Evolutionary conservation across 75 land plant genomes (phyloP).

Genomic region (Picea sitchensis): DNA sequence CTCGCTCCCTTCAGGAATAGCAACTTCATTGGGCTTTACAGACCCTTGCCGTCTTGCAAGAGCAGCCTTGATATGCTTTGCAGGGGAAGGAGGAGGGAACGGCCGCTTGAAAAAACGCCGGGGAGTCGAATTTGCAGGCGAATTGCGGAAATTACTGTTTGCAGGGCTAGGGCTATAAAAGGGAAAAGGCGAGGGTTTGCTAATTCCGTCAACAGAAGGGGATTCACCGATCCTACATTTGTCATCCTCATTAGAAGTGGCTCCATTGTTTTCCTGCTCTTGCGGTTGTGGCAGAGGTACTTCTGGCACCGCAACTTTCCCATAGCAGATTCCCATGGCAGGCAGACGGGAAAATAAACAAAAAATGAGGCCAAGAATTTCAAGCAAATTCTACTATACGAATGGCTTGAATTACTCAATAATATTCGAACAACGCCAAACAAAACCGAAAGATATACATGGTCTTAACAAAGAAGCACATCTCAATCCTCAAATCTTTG

Average conservation of each 20-base stretch:
- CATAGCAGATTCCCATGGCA: conserved; percentile 71
- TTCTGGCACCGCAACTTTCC: conserved; percentile 26
- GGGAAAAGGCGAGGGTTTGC: conserved; percentile 52
- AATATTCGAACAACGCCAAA: background rate
- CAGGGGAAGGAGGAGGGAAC: conserved; percentile 89
- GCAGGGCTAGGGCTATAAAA: conserved; percentile 66
- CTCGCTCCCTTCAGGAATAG: conserved; percentile 51
- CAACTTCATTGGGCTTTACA: conserved; percentile 73
- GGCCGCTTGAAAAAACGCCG: conserved; percentile 55
- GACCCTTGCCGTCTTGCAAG: conserved; percentile 71
- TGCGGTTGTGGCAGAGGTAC: background rate
- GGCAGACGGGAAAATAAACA: background rate
- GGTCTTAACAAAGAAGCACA: no score
- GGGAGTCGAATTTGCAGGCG: conserved; percentile 68
- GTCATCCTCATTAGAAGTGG: background rate
- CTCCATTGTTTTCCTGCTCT: conserved; percentile 2
- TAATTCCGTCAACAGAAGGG: conserved; percentile 13
- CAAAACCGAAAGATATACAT: no score
- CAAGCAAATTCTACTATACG: background rate
- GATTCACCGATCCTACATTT: conserved; percentile 8
- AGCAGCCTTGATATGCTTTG: conserved; percentile 67
- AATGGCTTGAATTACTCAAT: background rate
- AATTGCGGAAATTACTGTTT: conserved; percentile 39
- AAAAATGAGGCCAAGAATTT: background rate
- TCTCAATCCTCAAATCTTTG: no score